Evolutionary conservation across 352 stramenopile genomes (phyloP).

Genomic region (Phytophthora idaei): DNA sequence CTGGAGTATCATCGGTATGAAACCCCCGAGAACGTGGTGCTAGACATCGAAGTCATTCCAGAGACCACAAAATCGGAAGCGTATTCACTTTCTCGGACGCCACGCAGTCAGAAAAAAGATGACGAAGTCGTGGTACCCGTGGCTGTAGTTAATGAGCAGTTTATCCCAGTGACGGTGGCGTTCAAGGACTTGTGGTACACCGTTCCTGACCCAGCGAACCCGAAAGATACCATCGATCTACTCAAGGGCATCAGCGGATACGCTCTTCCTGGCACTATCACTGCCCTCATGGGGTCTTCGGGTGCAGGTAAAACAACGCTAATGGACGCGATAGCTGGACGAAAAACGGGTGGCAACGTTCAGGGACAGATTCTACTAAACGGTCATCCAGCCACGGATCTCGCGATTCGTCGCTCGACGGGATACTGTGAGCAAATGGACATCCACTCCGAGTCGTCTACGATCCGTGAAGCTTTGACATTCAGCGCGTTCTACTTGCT

Average conservation of each 20-base stretch:
- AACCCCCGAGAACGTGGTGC: no score
- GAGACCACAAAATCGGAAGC: no score
- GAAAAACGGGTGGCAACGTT: not conserved
- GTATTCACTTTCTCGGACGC: no score
- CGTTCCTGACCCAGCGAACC: not conserved
- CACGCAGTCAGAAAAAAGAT: no score
- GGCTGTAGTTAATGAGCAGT: no score
- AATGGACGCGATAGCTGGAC: not conserved
- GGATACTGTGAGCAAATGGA: conserved; percentile 1
- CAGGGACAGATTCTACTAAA: not conserved
- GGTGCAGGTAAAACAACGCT: conserved; percentile 5
- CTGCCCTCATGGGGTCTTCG: conserved; percentile 1
- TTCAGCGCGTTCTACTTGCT: not conserved
- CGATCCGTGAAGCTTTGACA: not conserved
- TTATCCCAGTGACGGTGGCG: no score
- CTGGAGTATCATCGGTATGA: no score
- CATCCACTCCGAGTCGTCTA: conserved; percentile 1
- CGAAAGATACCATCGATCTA: not conserved
- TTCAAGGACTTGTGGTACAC: conserved; percentile 1
- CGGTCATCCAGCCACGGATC: not conserved
- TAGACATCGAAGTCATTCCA: no score
- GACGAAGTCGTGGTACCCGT: no score
- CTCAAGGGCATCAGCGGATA: not conserved
- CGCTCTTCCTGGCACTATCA: not conserved
- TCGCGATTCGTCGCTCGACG: not conserved